phyloP scores from a whole-genome alignment of 805 yeast genomes.

The Starmerella apicola region DNA sequence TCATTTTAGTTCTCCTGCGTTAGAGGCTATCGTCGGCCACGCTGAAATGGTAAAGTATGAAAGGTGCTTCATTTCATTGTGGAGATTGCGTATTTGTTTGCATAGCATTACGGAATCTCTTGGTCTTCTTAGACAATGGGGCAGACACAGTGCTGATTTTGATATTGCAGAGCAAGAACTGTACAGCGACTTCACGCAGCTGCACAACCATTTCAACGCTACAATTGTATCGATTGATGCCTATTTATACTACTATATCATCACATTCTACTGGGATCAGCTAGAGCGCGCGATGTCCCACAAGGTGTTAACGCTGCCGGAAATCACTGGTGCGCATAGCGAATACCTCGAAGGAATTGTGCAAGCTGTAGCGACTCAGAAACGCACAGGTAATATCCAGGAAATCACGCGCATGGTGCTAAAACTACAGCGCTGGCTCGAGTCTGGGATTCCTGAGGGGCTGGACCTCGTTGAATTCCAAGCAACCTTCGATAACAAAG shows the following conservation, averaged over 20 bases:
- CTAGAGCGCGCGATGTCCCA: background rate
- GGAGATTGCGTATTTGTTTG: conserved; percentile 60
- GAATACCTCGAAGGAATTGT: conserved; percentile 24
- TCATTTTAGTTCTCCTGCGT: conserved; percentile 33
- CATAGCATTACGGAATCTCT: conserved; percentile 31
- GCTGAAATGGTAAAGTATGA: conserved; percentile 43
- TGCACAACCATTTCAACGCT: conserved; percentile 1
- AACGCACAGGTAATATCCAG: background rate
- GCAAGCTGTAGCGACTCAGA: conserved; percentile 4
- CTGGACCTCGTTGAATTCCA: background rate
- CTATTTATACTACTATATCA: conserved; percentile 28
- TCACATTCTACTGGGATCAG: conserved; percentile 27
- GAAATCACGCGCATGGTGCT: conserved; percentile 3
- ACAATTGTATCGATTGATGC: conserved; percentile 25
- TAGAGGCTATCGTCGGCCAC: conserved; percentile 44
- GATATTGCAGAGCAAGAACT: background rate
- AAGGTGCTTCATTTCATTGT: conserved; percentile 70
- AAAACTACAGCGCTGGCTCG: conserved; percentile 4
- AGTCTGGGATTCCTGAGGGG: background rate
- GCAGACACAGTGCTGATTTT: background rate
- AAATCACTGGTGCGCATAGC: conserved; percentile 27
- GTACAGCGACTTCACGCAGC: background rate
- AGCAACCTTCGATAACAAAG: background rate
- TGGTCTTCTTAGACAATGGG: background rate
- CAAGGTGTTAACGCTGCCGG: conserved; percentile 25